A percentile compares a stretch with the other conserved stretches of the same genome.
Conservation (phyloP, 306 rosid species). For the Adenanthera pavonina region DNA sequence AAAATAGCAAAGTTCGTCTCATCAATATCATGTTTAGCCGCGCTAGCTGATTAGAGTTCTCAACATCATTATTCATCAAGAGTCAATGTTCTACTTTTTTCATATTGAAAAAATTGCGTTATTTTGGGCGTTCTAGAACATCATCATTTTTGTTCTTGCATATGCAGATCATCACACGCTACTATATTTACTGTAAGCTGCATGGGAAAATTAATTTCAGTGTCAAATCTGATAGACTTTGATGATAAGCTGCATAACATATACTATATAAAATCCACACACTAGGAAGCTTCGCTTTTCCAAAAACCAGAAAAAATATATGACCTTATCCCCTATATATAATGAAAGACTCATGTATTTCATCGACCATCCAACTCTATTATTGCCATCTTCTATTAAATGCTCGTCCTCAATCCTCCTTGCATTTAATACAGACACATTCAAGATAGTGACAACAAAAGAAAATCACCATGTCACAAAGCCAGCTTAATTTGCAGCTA, state of each 20-base stretch:
- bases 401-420: slow-evolving; percentile 41
- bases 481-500: not conserved
- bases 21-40: not conserved
- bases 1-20: not conserved
- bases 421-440: slow-evolving; percentile 38
- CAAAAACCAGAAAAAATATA: not conserved
- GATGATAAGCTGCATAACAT: slow-evolving; percentile 27
- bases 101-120: not conserved
- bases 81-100: not conserved
- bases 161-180: not conserved
- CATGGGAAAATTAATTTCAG: not conserved
- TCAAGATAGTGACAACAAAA: slow-evolving; percentile 12
- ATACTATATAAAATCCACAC: not conserved
- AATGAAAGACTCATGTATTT: slow-evolving; percentile 11
- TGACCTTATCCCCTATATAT: not conserved
- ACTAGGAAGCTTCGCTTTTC: no score
- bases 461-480: not conserved
- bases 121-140: slow-evolving; percentile 2
- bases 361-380: slow-evolving; percentile 55
- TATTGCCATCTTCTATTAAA: slow-evolving; percentile 51
- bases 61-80: not conserved
- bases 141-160: not conserved
- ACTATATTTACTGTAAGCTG: not conserved
- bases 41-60: not conserved
- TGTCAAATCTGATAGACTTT: not conserved